Conservation (phyloP, 2,329 filamentous ascomycete genomes). For the Calonectria crousiana region DNA sequence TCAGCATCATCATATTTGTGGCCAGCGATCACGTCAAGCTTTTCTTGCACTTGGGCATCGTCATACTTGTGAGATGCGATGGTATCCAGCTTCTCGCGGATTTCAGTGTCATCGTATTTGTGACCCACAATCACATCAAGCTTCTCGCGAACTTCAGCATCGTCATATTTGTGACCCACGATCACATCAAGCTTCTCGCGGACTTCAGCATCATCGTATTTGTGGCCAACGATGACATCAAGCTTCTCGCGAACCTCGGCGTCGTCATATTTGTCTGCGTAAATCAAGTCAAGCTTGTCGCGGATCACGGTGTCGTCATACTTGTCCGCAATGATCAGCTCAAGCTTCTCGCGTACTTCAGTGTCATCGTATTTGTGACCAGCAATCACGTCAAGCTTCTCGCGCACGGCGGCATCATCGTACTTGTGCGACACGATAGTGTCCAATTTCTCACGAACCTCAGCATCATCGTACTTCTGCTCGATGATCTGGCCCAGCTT, state of each 20-base stretch:
- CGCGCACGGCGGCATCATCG: constrained; percentile 57
- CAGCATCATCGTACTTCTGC: constrained; percentile 43
- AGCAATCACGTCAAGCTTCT: constrained; percentile 42
- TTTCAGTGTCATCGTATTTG: constrained; percentile 70
- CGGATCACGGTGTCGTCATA: constrained; percentile 41
- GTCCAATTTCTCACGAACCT: constrained; percentile 44
- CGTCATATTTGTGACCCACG: constrained; percentile 69
- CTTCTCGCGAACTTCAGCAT: constrained; percentile 47
- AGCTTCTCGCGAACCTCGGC: constrained; percentile 44
- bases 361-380: constrained; percentile 70
- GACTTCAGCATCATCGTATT: constrained; percentile 66
- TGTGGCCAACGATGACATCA: constrained; percentile 51
- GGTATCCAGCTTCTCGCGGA: constrained; percentile 66
- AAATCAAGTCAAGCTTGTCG: constrained; percentile 48
- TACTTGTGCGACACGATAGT: constrained; percentile 63
- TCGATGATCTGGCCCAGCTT: constrained; percentile 49
- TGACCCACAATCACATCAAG: background rate
- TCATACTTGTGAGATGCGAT: constrained; percentile 66
- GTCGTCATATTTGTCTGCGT: constrained; percentile 49
- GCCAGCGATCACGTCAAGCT: constrained; percentile 43
- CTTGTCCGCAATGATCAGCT: constrained; percentile 50
- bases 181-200: constrained; percentile 45
- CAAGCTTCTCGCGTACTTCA: constrained; percentile 62
- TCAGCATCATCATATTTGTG: constrained; percentile 45
- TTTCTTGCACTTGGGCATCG: constrained; percentile 47